These are phyloP conservation scores for Pseudisothecium myosuroides DNA, from an alignment of 225 moss, liverwort and hornwort species.

Conservation along the genomic window DNA sequence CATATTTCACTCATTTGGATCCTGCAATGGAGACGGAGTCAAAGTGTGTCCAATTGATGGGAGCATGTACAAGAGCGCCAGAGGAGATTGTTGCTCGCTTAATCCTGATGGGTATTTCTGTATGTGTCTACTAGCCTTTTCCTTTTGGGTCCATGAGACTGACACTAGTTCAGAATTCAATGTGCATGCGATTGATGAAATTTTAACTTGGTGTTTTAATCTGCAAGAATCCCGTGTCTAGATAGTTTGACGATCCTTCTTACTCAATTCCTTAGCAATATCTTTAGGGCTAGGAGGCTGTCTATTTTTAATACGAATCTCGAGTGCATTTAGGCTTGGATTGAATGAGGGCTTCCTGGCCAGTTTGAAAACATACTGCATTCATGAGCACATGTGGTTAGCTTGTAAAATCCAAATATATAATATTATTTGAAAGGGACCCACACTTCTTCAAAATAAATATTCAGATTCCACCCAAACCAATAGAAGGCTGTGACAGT, in stretches of 20 bases:
- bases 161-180: background rate
- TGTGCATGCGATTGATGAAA: background rate
- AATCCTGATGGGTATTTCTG: constrained; percentile 97
- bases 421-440: background rate
- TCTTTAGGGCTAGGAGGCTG: background rate
- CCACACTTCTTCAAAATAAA: background rate
- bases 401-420: background rate
- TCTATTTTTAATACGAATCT: background rate
- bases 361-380: background rate
- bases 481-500: background rate
- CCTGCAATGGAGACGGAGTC: constrained; percentile 49
- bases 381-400: background rate
- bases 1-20: constrained; percentile 51
- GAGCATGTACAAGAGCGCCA: constrained; percentile 84
- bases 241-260: background rate
- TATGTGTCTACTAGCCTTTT: constrained; percentile 26
- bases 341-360: background rate
- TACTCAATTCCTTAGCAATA: background rate
- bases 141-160: background rate
- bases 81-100: constrained; percentile 96
- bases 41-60: constrained; percentile 67
- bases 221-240: background rate
- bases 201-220: background rate
- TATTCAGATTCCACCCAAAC: background rate
- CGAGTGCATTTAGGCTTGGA: background rate